Evolutionary conservation across 176 grass and related monocot genomes (phyloP).

Genomic region (Canna indica): DNA sequence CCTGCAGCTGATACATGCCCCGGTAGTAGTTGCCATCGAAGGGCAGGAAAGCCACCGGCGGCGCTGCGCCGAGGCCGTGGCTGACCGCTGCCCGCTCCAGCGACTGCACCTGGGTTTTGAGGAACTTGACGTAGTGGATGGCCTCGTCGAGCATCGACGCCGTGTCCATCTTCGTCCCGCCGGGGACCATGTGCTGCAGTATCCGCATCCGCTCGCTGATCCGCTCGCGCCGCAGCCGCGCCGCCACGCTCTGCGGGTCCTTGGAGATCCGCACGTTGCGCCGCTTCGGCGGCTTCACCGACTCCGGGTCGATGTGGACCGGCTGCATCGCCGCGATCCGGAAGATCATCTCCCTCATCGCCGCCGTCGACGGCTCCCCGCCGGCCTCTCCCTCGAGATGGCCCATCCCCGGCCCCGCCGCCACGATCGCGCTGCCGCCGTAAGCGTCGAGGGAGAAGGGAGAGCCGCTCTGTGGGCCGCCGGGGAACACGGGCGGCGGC

Average conservation of each 20-base stretch:
- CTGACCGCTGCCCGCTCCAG: slow-evolving; percentile 50
- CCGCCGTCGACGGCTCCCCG: slow-evolving; percentile 7
- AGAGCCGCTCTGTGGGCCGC: no score
- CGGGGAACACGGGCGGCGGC: slow-evolving; percentile 3
- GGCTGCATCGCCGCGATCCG: slow-evolving; percentile 87
- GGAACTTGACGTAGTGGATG: slow-evolving; percentile 95
- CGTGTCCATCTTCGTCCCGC: slow-evolving; percentile 95
- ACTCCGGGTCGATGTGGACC: slow-evolving; percentile 63
- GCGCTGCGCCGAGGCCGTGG: slow-evolving; percentile 19
- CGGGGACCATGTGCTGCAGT: slow-evolving; percentile 81
- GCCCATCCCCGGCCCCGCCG: no score
- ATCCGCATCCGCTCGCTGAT: slow-evolving; percentile 97
- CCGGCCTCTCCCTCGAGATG: no score
- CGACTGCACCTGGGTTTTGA: slow-evolving; percentile 85
- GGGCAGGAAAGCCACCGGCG: neutral
- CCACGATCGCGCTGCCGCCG: no score
- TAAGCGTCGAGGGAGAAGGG: no score
- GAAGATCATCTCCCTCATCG: slow-evolving; percentile 90
- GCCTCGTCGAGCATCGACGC: slow-evolving; percentile 98
- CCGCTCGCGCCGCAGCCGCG: slow-evolving; percentile 77
- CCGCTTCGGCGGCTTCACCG: slow-evolving; percentile 74
- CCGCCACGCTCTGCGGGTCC: slow-evolving; percentile 95
- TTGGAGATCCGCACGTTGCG: slow-evolving; percentile 83
- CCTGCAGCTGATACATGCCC: neutral
- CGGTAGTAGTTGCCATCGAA: neutral